phyloP scores from a whole-genome alignment of 768 basidiomycete species.

The Coprinellus micaceus region DNA sequence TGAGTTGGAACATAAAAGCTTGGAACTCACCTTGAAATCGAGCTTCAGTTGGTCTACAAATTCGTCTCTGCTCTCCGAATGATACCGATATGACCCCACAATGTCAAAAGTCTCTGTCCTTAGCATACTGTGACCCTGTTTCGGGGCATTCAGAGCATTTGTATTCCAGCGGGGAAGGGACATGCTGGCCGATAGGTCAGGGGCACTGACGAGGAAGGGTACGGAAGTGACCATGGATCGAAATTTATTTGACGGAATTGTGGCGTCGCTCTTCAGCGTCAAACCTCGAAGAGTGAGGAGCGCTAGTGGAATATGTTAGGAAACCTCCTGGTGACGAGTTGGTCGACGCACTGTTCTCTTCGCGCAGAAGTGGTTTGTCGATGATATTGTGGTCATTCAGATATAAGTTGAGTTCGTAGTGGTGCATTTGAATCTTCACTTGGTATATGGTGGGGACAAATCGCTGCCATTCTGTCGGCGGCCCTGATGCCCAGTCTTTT shows the following conservation, averaged over 20 bases:
- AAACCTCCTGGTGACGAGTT: background rate
- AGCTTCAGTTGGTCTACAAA: constrained; percentile 77
- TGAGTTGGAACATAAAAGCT: background rate
- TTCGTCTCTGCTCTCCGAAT: constrained; percentile 59
- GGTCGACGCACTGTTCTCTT: constrained; percentile 71
- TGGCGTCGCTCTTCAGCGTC: constrained; percentile 44
- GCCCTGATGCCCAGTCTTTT: constrained; percentile 86
- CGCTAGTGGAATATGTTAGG: constrained; percentile 42
- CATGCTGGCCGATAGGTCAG: constrained; percentile 55
- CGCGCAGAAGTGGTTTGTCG: constrained; percentile 73
- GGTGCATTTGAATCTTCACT: constrained; percentile 65
- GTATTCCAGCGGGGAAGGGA: constrained; percentile 90
- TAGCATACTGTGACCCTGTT: constrained; percentile 59
- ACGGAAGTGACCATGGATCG: constrained; percentile 66
- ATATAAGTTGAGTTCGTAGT: constrained; percentile 76
- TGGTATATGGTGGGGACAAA: constrained; percentile 83
- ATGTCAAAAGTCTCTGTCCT: constrained; percentile 53
- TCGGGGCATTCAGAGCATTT: constrained; percentile 62
- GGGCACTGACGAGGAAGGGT: constrained; percentile 58
- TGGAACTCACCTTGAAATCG: constrained; percentile 50
- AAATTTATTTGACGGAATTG: constrained; percentile 69
- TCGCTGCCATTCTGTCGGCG: constrained; percentile 71
- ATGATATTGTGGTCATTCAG: constrained; percentile 97
- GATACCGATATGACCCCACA: constrained; percentile 73
- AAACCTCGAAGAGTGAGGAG: constrained; percentile 65